Evolutionary conservation across 345 rosid genomes (phyloP).

Genomic region (Gossypium ekmanianum): DNA sequence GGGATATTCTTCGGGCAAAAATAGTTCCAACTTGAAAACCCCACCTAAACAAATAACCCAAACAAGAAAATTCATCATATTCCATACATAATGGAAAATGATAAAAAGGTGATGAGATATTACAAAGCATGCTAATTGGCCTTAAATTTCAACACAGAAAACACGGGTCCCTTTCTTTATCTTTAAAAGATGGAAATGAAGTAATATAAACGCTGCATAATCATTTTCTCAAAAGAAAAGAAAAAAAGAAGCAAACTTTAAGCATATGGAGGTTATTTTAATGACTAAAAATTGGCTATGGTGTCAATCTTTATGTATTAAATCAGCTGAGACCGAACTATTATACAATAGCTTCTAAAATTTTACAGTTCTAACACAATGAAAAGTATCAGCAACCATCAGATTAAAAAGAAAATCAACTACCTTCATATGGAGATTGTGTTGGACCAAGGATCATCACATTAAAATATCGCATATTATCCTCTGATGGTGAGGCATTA

Average conservation of each 20-base stretch:
- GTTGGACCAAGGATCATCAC: constrained; percentile 99
- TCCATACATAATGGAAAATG: background rate
- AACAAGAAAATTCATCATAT: constrained; percentile 16
- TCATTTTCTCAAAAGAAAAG: background rate
- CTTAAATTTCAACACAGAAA: background rate
- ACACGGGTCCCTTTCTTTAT: background rate
- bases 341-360: background rate
- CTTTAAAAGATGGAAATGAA: background rate
- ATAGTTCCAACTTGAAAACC: constrained; percentile 98
- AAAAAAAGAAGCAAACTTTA: no score
- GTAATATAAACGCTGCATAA: background rate
- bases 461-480: constrained; percentile 88
- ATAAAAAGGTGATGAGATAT: background rate
- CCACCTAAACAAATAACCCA: constrained; percentile 55
- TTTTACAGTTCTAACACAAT: background rate
- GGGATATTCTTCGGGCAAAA: constrained; percentile 99
- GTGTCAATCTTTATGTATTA: background rate
- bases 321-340: background rate
- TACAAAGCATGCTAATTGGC: background rate
- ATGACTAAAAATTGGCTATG: background rate
- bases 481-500: constrained; percentile 95
- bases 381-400: background rate
- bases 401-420: background rate
- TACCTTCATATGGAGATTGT: constrained; percentile 96
- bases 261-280: background rate